Evolutionary conservation across 1,139 yeast species (phyloP), one percentile per base, ranked within the genome.

Genomic region (Candida anutae): DNA sequence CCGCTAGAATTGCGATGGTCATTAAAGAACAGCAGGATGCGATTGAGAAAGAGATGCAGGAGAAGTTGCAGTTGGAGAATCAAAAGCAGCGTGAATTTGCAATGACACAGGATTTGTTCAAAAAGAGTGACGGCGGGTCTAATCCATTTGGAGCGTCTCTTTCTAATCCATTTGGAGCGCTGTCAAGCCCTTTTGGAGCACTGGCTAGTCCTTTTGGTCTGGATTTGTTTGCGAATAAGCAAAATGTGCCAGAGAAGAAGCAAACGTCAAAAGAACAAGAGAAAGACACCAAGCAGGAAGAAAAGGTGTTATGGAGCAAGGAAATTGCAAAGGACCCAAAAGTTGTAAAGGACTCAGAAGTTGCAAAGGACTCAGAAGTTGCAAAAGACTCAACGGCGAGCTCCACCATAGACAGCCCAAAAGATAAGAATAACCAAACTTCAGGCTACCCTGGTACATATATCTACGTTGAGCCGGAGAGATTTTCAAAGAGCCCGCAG

Each of bases 401-500:
- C n/a, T 26, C 30, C 14, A 15, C 13, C 3, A 2, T 11, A 17
- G 10, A n/a, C 12, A 15, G 9, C 19, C 23, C 25, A 15, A 23
- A 21, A 11, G 35, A 26, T 13, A 16, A 21, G 14, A 22, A 45
- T 25, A 29, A 30, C 34, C 33, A 32, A 11, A 33, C 50, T 26
- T 77, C 81, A 12, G 46, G 57, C 16, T 79, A 71, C 42, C 75
- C 78, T 4, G 87, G 88, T 3, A 75, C 50, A 43, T 71, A 78
- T 38, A 51, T 83, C 4, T 83, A 74, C 45, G 79, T 83, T 3
- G 93, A 81, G 30, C 66, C 63, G 29, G 93, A 81, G 46, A 63
- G 59, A 29, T 62, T 80, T 43, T n/a, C n/a, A n/a, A 67, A 57
- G 38, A 59, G 57, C 27, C 37, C 43, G 11, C 25, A 23, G 5